These are phyloP conservation scores for Entomortierella lignicola DNA, from an alignment of 192 early-diverging fungal species.

Conservation along the genomic window DNA sequence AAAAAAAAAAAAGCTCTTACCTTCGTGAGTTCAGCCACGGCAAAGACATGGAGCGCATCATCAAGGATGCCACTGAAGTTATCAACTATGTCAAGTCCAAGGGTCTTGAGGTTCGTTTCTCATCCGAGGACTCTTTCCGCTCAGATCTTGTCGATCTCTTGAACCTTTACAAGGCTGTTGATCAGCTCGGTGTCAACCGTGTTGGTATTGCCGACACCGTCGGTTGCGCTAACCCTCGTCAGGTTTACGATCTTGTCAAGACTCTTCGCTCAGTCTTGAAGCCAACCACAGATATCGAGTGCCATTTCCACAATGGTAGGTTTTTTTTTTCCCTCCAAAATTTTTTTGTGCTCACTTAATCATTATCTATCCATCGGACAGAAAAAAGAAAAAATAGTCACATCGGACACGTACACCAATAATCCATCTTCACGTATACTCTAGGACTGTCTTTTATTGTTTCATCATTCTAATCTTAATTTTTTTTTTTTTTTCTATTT, in stretches of 20 bases:
- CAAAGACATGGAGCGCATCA: slow-evolving; percentile 99
- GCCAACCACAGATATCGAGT: slow-evolving; percentile 96
- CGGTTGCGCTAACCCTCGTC: slow-evolving; percentile 97
- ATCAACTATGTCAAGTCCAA: slow-evolving; percentile 96
- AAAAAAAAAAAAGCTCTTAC: slow-evolving; percentile 65
- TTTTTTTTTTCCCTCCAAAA: not conserved
- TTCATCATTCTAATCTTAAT: not conserved
- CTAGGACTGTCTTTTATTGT: not conserved
- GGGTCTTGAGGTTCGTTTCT: slow-evolving; percentile 97
- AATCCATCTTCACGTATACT: slow-evolving; percentile 5
- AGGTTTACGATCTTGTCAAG: slow-evolving; percentile 97
- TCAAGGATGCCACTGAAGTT: slow-evolving; percentile 95
- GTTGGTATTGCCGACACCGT: slow-evolving; percentile 99
- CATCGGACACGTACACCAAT: slow-evolving; percentile 13
- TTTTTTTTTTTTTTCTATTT: not conserved
- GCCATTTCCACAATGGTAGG: slow-evolving; percentile 96
- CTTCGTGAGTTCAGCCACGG: slow-evolving; percentile 99
- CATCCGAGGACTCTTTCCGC: slow-evolving; percentile 98
- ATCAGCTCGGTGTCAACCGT: slow-evolving; percentile 98
- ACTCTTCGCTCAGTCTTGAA: slow-evolving; percentile 92
- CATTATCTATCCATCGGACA: slow-evolving; percentile 1
- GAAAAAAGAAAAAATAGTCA: slow-evolving; percentile 7
- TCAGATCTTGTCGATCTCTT: slow-evolving; percentile 97
- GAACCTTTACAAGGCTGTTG: slow-evolving; percentile 95
- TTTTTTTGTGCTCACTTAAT: slow-evolving; percentile 2